These are phyloP conservation scores for Peterozyma xylosa DNA, from an alignment of 805 yeast species.

Conservation along the genomic window DNA sequence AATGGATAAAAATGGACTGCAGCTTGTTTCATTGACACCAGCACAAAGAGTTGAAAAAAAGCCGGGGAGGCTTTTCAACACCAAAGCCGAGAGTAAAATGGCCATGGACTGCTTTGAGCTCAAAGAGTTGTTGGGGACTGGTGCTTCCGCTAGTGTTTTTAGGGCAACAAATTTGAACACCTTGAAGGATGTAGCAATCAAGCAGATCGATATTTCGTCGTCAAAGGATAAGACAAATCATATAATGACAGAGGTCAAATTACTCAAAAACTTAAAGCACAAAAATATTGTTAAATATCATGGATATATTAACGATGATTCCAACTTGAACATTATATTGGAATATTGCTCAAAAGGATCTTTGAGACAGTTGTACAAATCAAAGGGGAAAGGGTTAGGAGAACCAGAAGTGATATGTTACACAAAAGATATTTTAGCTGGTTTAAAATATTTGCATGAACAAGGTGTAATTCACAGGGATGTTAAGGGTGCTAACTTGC, in stretches of 20 bases:
- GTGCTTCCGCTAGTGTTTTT: conserved; percentile 64
- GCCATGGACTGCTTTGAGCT: conserved; percentile 44
- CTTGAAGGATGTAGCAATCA: conserved; percentile 68
- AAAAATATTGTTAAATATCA: conserved; percentile 62
- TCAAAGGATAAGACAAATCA: conserved; percentile 34
- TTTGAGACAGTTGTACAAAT: conserved; percentile 42
- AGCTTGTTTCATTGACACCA: conserved; percentile 28
- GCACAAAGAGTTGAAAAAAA: conserved; percentile 42
- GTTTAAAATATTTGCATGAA: conserved; percentile 57
- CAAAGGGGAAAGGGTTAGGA: conserved; percentile 41
- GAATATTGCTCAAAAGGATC: conserved; percentile 68
- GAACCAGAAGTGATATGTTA: conserved; percentile 44
- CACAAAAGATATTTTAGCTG: conserved; percentile 48
- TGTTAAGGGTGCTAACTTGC: conserved; percentile 68
- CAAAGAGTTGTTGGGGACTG: conserved; percentile 69
- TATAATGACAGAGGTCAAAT: conserved; percentile 61
- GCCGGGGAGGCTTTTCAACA: conserved; percentile 21
- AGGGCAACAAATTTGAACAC: conserved; percentile 60
- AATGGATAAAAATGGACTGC: not conserved
- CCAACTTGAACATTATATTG: conserved; percentile 48
- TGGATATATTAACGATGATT: conserved; percentile 53
- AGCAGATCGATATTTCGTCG: conserved; percentile 55
- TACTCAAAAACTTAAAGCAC: conserved; percentile 57
- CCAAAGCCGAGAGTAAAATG: conserved; percentile 19
- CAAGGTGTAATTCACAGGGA: conserved; percentile 75